phyloP scores from a whole-genome alignment of 1,139 yeast species.

The Hemisphaericaspora subhashii region DNA sequence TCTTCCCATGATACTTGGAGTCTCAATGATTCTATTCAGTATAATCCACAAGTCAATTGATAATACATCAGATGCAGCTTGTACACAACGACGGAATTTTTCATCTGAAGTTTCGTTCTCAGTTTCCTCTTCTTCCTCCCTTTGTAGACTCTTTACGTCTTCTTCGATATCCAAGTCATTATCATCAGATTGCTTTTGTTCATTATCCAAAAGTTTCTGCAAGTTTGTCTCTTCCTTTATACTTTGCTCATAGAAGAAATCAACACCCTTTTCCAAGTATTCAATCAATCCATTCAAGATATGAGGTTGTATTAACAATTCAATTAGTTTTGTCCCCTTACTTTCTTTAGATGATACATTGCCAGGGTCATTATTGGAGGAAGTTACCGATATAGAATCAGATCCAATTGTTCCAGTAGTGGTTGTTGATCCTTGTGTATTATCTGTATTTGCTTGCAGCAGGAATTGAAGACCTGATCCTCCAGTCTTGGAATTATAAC shows the following conservation, averaged over 20 bases:
- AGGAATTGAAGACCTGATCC: slow-evolving; percentile 32
- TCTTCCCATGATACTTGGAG: slow-evolving; percentile 41
- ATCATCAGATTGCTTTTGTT: slow-evolving; percentile 8
- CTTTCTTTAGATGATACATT: slow-evolving; percentile 32
- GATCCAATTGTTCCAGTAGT: slow-evolving; percentile 11
- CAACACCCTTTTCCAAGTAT: slow-evolving; percentile 37
- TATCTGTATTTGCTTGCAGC: slow-evolving; percentile 20
- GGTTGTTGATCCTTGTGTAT: slow-evolving; percentile 9
- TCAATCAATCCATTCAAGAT: slow-evolving; percentile 43
- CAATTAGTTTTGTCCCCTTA: slow-evolving; percentile 42
- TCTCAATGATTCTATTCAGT: slow-evolving; percentile 45
- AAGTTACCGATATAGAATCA: slow-evolving; percentile 39
- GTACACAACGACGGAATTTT: slow-evolving; percentile 41
- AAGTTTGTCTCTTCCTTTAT: slow-evolving; percentile 26
- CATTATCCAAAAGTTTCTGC: slow-evolving; percentile 15
- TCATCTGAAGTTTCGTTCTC: slow-evolving; percentile 36
- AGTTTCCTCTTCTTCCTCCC: slow-evolving; percentile 14
- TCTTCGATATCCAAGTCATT: slow-evolving; percentile 12
- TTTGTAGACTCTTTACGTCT: slow-evolving; percentile 12
- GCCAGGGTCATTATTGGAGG: slow-evolving; percentile 28
- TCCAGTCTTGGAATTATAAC: slow-evolving; percentile 31
- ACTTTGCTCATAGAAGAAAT: slow-evolving; percentile 33
- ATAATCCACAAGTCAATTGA: slow-evolving; percentile 47
- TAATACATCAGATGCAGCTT: slow-evolving; percentile 43
- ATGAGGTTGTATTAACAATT: slow-evolving; percentile 47